phyloP scores from a whole-genome alignment of 163 green algal species.

The Prototheca wickerhamii region DNA sequence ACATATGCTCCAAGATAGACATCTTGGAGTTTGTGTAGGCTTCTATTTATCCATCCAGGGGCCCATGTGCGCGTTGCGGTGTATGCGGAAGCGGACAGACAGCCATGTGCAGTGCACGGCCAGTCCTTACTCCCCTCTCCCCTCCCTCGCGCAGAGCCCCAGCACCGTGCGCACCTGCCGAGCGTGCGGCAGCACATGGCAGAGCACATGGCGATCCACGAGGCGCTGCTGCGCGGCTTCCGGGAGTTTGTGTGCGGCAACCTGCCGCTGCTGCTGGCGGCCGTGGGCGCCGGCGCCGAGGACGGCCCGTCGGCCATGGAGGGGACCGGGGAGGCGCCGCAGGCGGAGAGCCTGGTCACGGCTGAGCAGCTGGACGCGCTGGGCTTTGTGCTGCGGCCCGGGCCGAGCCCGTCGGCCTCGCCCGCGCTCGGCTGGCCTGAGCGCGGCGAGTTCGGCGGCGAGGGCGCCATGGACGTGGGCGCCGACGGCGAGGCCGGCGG shows the following conservation, averaged over 20 bases:
- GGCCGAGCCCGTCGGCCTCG: too few relatives aligned
- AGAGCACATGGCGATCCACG: constrained; percentile 51
- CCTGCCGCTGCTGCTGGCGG: constrained; percentile 34
- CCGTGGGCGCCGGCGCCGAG: constrained; percentile 21
- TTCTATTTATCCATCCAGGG: too few relatives aligned
- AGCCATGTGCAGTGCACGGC: too few relatives aligned
- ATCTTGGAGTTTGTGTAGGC: too few relatives aligned
- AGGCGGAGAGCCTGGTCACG: constrained; percentile 5
- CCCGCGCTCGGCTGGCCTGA: neutral
- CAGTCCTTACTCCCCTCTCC: neutral
- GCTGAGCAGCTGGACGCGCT: neutral
- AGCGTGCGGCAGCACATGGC: constrained; percentile 52
- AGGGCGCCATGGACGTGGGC: neutral
- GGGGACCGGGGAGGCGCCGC: constrained; percentile 13
- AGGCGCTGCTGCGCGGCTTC: constrained; percentile 45
- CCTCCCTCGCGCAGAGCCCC: neutral
- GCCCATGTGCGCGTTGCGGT: too few relatives aligned
- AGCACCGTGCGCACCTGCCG: constrained; percentile 20
- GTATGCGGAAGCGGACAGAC: too few relatives aligned
- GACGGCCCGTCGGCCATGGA: neutral
- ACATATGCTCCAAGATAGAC: too few relatives aligned
- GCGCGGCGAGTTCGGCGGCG: neutral
- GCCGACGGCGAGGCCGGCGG: too few relatives aligned
- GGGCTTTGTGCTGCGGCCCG: too few relatives aligned
- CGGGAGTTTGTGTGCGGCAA: constrained; percentile 52